Evolutionary conservation across 73 alveolate genomes (phyloP), one percentile per base, ranked within the genome.

Genomic region (Symbiodinium natans): DNA sequence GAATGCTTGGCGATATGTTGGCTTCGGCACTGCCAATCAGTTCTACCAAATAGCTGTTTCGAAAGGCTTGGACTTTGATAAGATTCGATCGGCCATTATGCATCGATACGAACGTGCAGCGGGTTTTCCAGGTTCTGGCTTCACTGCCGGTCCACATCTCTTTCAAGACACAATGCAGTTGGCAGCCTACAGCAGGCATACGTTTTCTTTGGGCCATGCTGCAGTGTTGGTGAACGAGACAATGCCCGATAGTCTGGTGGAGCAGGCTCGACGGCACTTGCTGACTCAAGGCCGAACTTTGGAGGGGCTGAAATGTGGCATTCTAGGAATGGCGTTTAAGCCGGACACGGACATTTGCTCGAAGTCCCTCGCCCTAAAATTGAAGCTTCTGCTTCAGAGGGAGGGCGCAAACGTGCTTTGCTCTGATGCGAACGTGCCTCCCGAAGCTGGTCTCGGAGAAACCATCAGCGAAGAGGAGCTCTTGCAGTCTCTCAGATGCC

Each of bases 381-480:
- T 92, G 71, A 88, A 89, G 23, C 90, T 48, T 39, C 92, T 92
- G 42, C 92, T 92, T 42, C 82, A 42, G 84, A 21, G 92, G 41
- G 99, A 99, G 92, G 99, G 99, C 54, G 97, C 97, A 13, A 46
- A 41, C 25, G 97, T 90, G 36, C 39, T 40, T 25, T 90, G 97
- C 41, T 68, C 89, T 25, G 97, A 90, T 33, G 80, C 80, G 19
- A 13, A 29, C 13, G 33, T 63, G 80, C 36, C 80, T 63, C 52
- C 46, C 15, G 77, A 25, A 36, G 82, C 25, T 13, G 63, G 63
- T 11, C 33, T 29, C 6, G 48, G 31, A 23, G 86, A 39, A n/a
- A 29, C 42, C 36, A 33, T 59, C 86, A 68, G 86, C 19, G 40
- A 59, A 8, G 74, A 68, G 39, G n/a, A 27, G 10, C 77, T 89